Conservation (phyloP, 306 rosid species). For the Vigna radiata region DNA sequence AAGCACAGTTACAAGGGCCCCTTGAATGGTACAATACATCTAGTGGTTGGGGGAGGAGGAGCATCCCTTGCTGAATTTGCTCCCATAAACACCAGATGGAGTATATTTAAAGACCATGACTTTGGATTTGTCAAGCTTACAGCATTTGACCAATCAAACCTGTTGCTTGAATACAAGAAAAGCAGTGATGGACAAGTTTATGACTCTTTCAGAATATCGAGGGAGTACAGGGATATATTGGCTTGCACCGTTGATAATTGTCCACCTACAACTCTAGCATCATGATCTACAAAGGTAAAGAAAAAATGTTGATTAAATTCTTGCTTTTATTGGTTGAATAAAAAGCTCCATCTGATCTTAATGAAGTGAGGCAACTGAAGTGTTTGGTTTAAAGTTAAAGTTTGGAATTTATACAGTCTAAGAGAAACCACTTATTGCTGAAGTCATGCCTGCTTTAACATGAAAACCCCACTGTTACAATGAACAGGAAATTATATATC, state of each 20-base stretch:
- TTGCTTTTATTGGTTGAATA: conserved; percentile 22
- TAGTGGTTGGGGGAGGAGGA: conserved; percentile 94
- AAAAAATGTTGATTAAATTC: neutral
- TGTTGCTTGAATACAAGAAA: conserved; percentile 94
- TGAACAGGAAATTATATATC: neutral
- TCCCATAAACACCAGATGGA: conserved; percentile 76
- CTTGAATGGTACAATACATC: conserved; percentile 92
- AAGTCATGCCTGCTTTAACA: neutral
- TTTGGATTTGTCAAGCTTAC: conserved; percentile 90
- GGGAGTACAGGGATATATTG: conserved; percentile 84
- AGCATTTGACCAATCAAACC: conserved; percentile 83
- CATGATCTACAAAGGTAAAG: conserved; percentile 46
- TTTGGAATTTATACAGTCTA: neutral
- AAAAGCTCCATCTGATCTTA: conserved; percentile 30
- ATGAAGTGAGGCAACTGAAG: neutral
- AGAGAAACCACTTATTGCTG: neutral
- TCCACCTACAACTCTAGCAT: conserved; percentile 67
- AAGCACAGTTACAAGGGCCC: conserved; percentile 68
- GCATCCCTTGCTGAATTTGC: conserved; percentile 78
- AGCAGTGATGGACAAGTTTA: conserved; percentile 87
- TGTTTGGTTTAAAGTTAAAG: neutral
- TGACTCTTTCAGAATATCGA: conserved; percentile 79
- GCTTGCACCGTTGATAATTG: conserved; percentile 82
- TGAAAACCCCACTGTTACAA: neutral
- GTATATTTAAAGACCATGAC: conserved; percentile 76